phyloP scores from a whole-genome alignment of 805 yeast species.

The Pichia ethanolica region DNA sequence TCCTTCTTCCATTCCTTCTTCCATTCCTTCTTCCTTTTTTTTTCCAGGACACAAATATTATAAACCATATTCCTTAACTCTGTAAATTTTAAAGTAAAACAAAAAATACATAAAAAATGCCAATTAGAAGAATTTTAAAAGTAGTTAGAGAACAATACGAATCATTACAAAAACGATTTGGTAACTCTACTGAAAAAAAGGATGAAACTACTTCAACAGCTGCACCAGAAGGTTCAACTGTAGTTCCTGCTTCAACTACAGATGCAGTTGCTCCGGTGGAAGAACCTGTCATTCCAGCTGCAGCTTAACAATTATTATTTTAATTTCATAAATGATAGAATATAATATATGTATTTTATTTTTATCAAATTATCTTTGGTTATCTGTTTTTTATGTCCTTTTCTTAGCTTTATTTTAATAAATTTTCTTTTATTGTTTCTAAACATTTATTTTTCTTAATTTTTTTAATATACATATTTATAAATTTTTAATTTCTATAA shows the following conservation, averaged over 20 bases:
- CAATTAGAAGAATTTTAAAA: constrained; percentile 28
- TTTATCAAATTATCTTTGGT: too few species aligned
- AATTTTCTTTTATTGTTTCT: too few species aligned
- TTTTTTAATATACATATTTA: too few species aligned
- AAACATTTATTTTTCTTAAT: constrained; percentile 2
- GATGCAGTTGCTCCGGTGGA: too few species aligned
- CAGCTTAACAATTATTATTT: too few species aligned
- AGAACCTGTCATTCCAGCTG: too few species aligned
- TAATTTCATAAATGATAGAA: too few species aligned
- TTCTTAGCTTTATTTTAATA: too few species aligned
- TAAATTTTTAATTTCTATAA: neutral
- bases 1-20: neutral
- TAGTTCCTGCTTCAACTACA: constrained; percentile 2
- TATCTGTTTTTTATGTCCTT: too few species aligned
- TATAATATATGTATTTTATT: too few species aligned
- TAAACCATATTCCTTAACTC: neutral
- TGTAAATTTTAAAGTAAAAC: neutral
- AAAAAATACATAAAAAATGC: constrained; percentile 18
- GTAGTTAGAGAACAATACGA: constrained; percentile 27
- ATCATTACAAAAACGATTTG: constrained; percentile 25
- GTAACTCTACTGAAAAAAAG: constrained; percentile 9
- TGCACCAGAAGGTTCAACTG: constrained; percentile 15
- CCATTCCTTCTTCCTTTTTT: neutral
- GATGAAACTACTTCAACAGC: constrained; percentile 10
- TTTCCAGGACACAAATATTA: neutral